These are phyloP conservation scores for Cercospora zeina DNA, from an alignment of 2,329 filamentous ascomycete genomes.

Conservation along the genomic window DNA sequence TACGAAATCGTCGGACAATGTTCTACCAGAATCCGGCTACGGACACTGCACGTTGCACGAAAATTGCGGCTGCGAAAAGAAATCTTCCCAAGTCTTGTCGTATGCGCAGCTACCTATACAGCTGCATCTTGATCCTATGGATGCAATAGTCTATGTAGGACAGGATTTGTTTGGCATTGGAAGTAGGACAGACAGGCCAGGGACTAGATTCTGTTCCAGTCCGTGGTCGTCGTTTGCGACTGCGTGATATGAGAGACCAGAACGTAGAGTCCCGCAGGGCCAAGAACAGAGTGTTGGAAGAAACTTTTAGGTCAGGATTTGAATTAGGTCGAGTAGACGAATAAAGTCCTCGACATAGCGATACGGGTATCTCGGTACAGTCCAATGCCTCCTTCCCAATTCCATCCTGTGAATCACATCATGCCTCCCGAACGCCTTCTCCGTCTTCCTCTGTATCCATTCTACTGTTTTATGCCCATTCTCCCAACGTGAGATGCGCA, in stretches of 20 bases:
- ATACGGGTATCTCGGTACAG: not conserved
- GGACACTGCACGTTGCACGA: not conserved
- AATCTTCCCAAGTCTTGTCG: not conserved
- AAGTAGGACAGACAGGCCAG: not conserved
- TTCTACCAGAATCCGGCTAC: not conserved
- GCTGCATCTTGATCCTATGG: not conserved
- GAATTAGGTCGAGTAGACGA: not conserved
- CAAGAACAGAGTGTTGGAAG: not conserved
- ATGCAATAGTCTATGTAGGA: not conserved
- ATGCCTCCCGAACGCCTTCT: not conserved
- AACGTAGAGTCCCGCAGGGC: no score
- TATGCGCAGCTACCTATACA: not conserved
- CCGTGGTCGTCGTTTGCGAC: not conserved
- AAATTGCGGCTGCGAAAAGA: not conserved
- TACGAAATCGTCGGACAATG: not conserved
- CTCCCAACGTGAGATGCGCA: not conserved
- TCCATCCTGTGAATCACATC: not conserved
- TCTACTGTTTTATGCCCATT: not conserved
- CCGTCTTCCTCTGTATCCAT: not conserved
- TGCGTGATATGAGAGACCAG: not conserved
- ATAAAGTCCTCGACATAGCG: not conserved
- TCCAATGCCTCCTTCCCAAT: not conserved
- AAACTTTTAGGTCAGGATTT: not conserved
- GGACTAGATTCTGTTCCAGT: not conserved
- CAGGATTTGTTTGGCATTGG: not conserved